These are phyloP conservation scores for Linaria vulgaris DNA, from an alignment of 257 asterid species.

Conservation along the genomic window DNA sequence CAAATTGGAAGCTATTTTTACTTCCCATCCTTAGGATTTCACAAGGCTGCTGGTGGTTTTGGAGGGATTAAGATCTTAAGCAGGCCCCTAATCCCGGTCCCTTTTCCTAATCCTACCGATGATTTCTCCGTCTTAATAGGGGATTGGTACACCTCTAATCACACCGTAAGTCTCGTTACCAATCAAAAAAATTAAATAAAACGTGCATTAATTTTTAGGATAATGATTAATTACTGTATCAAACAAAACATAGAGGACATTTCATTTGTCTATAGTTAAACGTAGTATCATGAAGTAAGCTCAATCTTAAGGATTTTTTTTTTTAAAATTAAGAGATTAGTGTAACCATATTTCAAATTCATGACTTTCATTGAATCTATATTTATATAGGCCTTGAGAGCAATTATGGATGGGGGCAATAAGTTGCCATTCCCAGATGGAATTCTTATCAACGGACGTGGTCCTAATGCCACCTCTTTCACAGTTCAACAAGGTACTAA, in stretches of 20 bases:
- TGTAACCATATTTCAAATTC: not conserved
- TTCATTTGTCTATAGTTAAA: too few relatives aligned
- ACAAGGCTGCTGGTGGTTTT: conserved; percentile 67
- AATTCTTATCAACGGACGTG: conserved; percentile 62
- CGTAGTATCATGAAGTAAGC: too few relatives aligned
- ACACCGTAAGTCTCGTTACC: conserved; percentile 48
- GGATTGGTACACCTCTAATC: conserved; percentile 71
- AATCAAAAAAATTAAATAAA: too few relatives aligned
- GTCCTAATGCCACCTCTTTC: conserved; percentile 41
- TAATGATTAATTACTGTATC: too few relatives aligned
- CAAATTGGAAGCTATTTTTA: conserved; percentile 63
- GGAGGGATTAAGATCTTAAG: conserved; percentile 52
- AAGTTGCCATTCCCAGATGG: conserved; percentile 65
- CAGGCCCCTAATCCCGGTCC: conserved; percentile 54
- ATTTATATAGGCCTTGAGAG: conserved; percentile 38
- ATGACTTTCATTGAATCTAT: conserved; percentile 16
- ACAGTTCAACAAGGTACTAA: conserved; percentile 49
- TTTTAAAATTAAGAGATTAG: too few relatives aligned
- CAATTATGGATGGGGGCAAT: conserved; percentile 49
- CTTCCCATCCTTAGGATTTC: conserved; percentile 59
- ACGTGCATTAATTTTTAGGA: too few relatives aligned
- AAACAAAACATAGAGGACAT: too few relatives aligned
- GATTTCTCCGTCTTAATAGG: conserved; percentile 50
- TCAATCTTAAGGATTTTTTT: too few relatives aligned
- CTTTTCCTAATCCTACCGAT: conserved; percentile 46